A percentile compares a stretch with the other conserved stretches of the same genome.
phyloP scores from a whole-genome alignment of 352 stramenopile species.

The Thraustotheca clavata region DNA sequence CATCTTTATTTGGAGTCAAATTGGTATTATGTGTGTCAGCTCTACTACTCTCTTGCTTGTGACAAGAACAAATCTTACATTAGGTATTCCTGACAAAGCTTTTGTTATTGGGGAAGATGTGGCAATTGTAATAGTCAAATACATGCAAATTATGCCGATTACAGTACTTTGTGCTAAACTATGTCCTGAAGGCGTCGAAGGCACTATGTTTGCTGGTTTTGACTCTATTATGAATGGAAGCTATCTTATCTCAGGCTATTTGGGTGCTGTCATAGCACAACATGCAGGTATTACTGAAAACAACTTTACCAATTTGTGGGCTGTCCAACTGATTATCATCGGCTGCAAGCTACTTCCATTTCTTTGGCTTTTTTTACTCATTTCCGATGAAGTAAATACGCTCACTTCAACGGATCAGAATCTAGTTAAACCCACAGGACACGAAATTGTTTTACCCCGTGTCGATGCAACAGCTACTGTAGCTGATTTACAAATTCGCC shows the following conservation, averaged over 20 bases:
- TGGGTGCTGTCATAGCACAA: constrained; percentile 56
- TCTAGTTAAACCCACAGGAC: neutral
- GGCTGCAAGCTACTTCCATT: constrained; percentile 57
- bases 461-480: neutral
- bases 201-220: constrained; percentile 91
- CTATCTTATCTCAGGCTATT: constrained; percentile 54
- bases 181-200: constrained; percentile 93
- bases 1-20: constrained; percentile 68
- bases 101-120: constrained; percentile 82
- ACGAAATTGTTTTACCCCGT: neutral
- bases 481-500: neutral
- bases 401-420: neutral
- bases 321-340: constrained; percentile 56
- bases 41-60: constrained; percentile 66
- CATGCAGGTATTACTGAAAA: constrained; percentile 43
- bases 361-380: constrained; percentile 29
- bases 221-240: constrained; percentile 83
- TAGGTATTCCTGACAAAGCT: constrained; percentile 54
- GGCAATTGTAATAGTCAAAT: constrained; percentile 64
- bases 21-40: constrained; percentile 55
- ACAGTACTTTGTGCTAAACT: constrained; percentile 94
- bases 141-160: constrained; percentile 87
- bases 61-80: constrained; percentile 45
- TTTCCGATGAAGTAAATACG: neutral
- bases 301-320: constrained; percentile 55